Percentiles rank a stretch among this genome's conserved stretches.
Evolutionary conservation across 1,284 basidiomycete species (phyloP).

Genomic region (Somion occarium): DNA sequence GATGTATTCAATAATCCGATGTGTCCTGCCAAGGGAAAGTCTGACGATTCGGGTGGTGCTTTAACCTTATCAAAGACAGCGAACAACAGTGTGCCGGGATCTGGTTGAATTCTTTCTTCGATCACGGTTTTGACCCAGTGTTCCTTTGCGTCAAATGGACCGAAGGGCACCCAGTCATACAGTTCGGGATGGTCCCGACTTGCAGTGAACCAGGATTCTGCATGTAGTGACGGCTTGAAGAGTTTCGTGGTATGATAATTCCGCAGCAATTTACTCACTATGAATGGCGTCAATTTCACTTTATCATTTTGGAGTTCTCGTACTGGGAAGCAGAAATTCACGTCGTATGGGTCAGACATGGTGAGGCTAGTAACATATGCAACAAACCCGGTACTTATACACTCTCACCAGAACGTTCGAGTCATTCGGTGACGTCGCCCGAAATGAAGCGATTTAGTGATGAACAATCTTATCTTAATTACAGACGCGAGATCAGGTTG

Average conservation of each 20-base stretch:
- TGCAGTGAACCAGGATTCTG: slow-evolving; percentile 4
- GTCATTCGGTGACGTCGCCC: no score
- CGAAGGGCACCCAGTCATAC: slow-evolving; percentile 35
- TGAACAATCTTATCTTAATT: no score
- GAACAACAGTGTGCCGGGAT: slow-evolving; percentile 10
- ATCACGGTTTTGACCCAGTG: slow-evolving; percentile 7
- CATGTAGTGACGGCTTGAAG: slow-evolving; percentile 9
- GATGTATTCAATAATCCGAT: slow-evolving; percentile 21
- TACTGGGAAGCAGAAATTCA: slow-evolving; percentile 27
- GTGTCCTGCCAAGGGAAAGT: slow-evolving; percentile 15
- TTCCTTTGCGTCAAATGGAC: slow-evolving; percentile 27
- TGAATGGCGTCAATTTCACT: slow-evolving; percentile 27
- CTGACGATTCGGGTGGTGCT: not conserved
- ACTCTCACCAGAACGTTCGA: no score
- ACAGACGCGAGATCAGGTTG: no score
- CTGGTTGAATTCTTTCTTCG: slow-evolving; percentile 5
- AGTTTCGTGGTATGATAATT: not conserved
- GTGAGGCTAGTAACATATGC: no score
- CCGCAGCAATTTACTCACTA: slow-evolving; percentile 10
- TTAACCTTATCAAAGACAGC: slow-evolving; percentile 12
- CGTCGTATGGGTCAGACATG: slow-evolving; percentile 10
- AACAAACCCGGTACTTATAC: no score
- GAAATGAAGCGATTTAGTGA: no score
- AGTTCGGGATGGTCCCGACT: slow-evolving; percentile 22
- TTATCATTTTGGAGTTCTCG: slow-evolving; percentile 21